Conservation (phyloP, 768 basidiomycete genomes). For the Kwoniella sp. region DNA sequence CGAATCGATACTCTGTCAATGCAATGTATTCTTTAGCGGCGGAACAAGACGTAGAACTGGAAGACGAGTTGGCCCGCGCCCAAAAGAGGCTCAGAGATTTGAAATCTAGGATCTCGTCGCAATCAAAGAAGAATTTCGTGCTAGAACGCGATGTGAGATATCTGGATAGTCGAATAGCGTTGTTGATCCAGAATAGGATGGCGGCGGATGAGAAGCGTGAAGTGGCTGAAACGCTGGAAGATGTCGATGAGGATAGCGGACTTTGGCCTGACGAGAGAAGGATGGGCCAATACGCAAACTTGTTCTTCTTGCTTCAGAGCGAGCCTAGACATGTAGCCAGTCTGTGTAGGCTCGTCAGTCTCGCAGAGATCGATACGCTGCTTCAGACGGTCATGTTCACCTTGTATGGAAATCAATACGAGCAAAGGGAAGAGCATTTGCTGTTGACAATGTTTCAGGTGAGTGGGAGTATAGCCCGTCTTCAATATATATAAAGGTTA, state of each 20-base stretch:
- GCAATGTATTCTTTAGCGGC: slow-evolving; percentile 97
- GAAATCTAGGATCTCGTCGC: slow-evolving; percentile 94
- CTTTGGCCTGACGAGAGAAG: slow-evolving; percentile 92
- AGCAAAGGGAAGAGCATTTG: slow-evolving; percentile 95
- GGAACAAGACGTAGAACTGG: slow-evolving; percentile 96
- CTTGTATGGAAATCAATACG: slow-evolving; percentile 98
- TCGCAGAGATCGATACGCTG: slow-evolving; percentile 97
- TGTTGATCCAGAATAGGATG: slow-evolving; percentile 98
- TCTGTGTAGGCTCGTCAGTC: slow-evolving; percentile 90
- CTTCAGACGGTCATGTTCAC: slow-evolving; percentile 99
- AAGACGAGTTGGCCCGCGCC: slow-evolving; percentile 95
- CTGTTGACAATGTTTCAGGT: slow-evolving; percentile 94
- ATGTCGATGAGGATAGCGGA: slow-evolving; percentile 76
- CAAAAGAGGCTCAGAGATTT: slow-evolving; percentile 96
- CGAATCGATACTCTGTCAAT: slow-evolving; percentile 93
- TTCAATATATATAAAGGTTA: too few relatives aligned
- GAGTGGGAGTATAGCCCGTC: slow-evolving; percentile 33
- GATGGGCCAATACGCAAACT: slow-evolving; percentile 87
- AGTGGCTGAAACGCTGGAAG: slow-evolving; percentile 91
- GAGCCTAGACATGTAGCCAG: slow-evolving; percentile 97
- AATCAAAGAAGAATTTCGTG: slow-evolving; percentile 99
- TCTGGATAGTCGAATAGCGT: slow-evolving; percentile 92
- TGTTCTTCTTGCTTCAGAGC: slow-evolving; percentile 97
- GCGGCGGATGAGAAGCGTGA: slow-evolving; percentile 96
- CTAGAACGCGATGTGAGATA: slow-evolving; percentile 98